Base-by-base conservation (phyloP, 352 stramenopile species). In the Pythium sp. region DNA sequence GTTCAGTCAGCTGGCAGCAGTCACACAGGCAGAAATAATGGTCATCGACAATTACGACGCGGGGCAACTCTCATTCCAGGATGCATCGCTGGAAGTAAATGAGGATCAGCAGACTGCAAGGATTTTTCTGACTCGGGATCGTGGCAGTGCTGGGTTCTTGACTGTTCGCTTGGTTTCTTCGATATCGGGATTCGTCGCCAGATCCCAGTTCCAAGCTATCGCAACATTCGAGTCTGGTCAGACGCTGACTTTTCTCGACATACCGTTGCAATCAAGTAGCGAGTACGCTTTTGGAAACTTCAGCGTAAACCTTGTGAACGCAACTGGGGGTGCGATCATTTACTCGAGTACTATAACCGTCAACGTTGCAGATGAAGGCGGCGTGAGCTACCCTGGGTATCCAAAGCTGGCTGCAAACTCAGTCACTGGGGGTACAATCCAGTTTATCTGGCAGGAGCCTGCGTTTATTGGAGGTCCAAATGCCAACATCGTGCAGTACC, bases 11-110 rank as follows among this genome's bases (percentile, higher is more conserved):
- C 28, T 85, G 2, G 68, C 41, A 24, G 7, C 54, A 1, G n/a
- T 6, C 2, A 60, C 65, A 0, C 67, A 68, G 6, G 63, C 59
- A 20, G 55, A 68, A 20, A 64, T 88, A 1, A 24, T 63, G 15
- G 73, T 83, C 6, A 20, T 75, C 30, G 78, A 84, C 61, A 72
- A 82, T 43, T 62, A 69, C 6, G 77, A 86, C 41, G 72, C 75
- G 43, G 75, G 77, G 9, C 26, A 68, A 0, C 65, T 89, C 8
- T 24, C 3, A 0, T 87, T 89, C 54, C 43, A 46, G 0, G 61
- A 28, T 12, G 54, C 26, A 63, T 84, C 0, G 18, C 55, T 18
- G 69, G 84, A 58, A 59, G 75, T 32, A 28, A 49, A 5, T 60
- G 70, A 51, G 6, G 32, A 3, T 2, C 70, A 2, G 5, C 58